Conservation (phyloP, 1,139 yeast species). For the Hemisphaericaspora xylofermentans region DNA sequence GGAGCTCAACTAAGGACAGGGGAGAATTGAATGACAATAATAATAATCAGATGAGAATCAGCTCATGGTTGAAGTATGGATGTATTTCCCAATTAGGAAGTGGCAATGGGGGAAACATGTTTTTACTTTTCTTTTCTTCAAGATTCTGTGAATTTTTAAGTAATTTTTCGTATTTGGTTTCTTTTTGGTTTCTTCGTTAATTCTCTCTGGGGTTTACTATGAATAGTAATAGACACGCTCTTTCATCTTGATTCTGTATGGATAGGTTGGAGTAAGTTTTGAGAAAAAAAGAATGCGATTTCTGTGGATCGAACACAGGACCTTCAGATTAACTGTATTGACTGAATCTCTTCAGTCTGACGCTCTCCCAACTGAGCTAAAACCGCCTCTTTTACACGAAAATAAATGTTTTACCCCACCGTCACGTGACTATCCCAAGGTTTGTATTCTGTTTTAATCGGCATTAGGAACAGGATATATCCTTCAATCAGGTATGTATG, state of each 20-base stretch:
- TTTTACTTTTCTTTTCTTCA: background rate
- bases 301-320: constrained; percentile 95
- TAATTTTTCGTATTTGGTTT: too few species aligned
- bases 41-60: background rate
- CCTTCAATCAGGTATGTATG: too few species aligned
- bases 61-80: background rate
- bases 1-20: too few species aligned
- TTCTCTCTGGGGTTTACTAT: too few species aligned
- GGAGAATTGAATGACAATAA: background rate
- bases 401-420: too few species aligned
- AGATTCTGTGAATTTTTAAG: background rate
- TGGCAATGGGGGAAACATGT: background rate
- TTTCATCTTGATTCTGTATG: background rate
- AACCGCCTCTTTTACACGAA: constrained; percentile 37
- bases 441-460: too few species aligned
- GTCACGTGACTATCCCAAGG: background rate
- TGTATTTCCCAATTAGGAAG: background rate
- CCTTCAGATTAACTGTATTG: constrained; percentile 68
- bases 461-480: too few species aligned
- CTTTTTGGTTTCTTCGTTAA: too few species aligned
- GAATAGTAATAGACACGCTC: too few species aligned
- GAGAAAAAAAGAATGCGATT: constrained; percentile 54
- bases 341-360: constrained; percentile 66
- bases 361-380: constrained; percentile 90
- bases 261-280: background rate